phyloP scores from a whole-genome alignment of 2,329 filamentous ascomycete genomes.

The Beauveria sp. region DNA sequence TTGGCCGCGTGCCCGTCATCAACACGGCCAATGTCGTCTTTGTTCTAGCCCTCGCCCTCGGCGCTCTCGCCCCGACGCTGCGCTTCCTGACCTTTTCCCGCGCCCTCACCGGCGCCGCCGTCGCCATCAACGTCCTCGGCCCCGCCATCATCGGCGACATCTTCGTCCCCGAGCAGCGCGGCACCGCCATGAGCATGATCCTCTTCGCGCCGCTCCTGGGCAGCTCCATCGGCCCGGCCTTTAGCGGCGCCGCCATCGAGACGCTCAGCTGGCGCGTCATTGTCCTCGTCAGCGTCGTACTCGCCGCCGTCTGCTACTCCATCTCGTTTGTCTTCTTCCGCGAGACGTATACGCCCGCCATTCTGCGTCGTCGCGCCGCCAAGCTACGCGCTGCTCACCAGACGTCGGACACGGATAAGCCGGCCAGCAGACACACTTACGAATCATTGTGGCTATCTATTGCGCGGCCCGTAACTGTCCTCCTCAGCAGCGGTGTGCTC shows the following conservation, averaged over 20 bases:
- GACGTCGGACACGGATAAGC: not conserved
- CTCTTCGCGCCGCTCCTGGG: constrained; percentile 51
- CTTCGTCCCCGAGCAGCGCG: constrained; percentile 48
- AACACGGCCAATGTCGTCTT: constrained; percentile 45
- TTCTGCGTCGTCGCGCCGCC: constrained; percentile 35
- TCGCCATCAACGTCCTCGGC: constrained; percentile 55
- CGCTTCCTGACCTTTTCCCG: constrained; percentile 44
- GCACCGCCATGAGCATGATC: constrained; percentile 49
- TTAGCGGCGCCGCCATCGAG: constrained; percentile 47
- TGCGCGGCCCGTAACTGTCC: constrained; percentile 36
- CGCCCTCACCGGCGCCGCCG: constrained; percentile 52
- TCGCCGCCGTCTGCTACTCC: constrained; percentile 42
- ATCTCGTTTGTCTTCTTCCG: constrained; percentile 43
- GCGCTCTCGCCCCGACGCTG: constrained; percentile 38
- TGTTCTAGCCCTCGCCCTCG: constrained; percentile 38
- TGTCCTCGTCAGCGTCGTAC: constrained; percentile 39
- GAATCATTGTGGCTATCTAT: not conserved
- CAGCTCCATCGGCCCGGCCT: constrained; percentile 48
- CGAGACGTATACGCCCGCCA: constrained; percentile 52
- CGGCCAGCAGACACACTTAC: not conserved
- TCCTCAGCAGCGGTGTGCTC: constrained; percentile 43
- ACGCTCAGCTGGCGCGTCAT: constrained; percentile 46
- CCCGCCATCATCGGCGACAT: constrained; percentile 59
- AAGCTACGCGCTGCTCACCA: constrained; percentile 17
- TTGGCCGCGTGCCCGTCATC: constrained; percentile 48